Evolutionary conservation across 2,329 filamentous ascomycete species (phyloP).

Genomic region (Capronia americana): DNA sequence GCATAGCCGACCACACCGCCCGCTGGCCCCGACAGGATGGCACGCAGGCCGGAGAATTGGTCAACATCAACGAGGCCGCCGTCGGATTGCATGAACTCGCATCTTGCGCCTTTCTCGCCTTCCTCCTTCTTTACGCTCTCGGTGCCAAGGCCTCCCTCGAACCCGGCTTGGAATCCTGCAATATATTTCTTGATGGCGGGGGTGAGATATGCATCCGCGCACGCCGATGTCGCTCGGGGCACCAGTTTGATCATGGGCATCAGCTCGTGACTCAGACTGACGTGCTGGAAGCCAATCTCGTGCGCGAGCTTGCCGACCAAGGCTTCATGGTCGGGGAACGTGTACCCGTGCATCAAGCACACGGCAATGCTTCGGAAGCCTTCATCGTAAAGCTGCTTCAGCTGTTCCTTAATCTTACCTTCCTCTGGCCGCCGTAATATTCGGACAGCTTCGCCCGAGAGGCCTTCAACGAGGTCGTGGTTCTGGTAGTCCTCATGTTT

Average conservation of each 20-base stretch:
- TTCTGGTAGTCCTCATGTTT: conserved; percentile 54
- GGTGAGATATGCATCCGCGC: conserved; percentile 80
- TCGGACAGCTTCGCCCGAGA: conserved; percentile 76
- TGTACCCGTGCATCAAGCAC: conserved; percentile 91
- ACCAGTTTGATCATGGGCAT: conserved; percentile 91
- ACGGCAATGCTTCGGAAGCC: conserved; percentile 85
- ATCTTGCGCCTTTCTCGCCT: conserved; percentile 74
- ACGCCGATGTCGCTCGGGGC: conserved; percentile 75
- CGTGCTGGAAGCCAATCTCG: conserved; percentile 82
- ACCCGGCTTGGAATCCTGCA: conserved; percentile 77
- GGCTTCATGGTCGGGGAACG: conserved; percentile 84
- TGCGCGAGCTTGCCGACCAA: conserved; percentile 75
- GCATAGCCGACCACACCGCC: conserved; percentile 94
- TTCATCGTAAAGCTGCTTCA: conserved; percentile 70
- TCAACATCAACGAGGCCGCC: conserved; percentile 67
- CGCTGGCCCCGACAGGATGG: conserved; percentile 89
- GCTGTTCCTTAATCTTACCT: conserved; percentile 61
- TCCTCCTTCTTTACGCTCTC: conserved; percentile 72
- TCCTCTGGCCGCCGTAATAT: conserved; percentile 67
- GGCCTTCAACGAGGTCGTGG: conserved; percentile 65
- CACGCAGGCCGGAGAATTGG: conserved; percentile 81
- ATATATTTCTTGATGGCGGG: conserved; percentile 81
- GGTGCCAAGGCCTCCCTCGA: conserved; percentile 78
- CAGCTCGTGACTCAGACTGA: conserved; percentile 78
- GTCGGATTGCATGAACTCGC: conserved; percentile 96